Conservation (phyloP, 805 yeast species). For the Blastobotrys americana region DNA sequence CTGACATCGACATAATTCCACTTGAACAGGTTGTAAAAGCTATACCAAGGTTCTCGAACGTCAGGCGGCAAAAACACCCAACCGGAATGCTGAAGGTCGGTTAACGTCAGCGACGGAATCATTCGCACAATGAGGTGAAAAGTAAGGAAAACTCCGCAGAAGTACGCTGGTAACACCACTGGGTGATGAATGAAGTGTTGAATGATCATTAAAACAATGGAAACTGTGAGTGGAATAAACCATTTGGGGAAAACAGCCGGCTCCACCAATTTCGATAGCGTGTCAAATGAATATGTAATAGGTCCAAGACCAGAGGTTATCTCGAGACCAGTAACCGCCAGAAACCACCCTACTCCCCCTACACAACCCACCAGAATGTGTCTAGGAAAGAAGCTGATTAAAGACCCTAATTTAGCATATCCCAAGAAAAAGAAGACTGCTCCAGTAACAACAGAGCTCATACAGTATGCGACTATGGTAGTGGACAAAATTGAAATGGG, state of each 20-base stretch:
- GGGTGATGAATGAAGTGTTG: conserved; percentile 63
- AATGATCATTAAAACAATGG: conserved; percentile 51
- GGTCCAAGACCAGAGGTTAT: conserved; percentile 79
- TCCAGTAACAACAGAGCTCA: conserved; percentile 83
- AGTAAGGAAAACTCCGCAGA: conserved; percentile 58
- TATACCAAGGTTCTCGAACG: conserved; percentile 76
- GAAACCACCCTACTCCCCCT: conserved; percentile 96
- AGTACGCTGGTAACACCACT: conserved; percentile 70
- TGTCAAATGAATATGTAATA: conserved; percentile 53
- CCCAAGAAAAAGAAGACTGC: conserved; percentile 71
- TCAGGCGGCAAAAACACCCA: conserved; percentile 75
- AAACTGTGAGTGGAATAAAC: conserved; percentile 60
- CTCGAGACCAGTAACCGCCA: conserved; percentile 83
- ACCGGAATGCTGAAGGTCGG: conserved; percentile 59
- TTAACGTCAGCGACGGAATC: conserved; percentile 59
- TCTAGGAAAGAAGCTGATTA: conserved; percentile 93
- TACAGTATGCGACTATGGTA: conserved; percentile 75
- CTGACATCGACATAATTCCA: conserved; percentile 69
- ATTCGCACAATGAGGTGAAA: conserved; percentile 64
- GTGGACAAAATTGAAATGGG: conserved; percentile 61
- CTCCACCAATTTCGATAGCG: conserved; percentile 35
- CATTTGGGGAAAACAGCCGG: conserved; percentile 53
- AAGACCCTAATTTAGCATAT: conserved; percentile 66
- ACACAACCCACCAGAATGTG: conserved; percentile 95
- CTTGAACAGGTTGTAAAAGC: conserved; percentile 67